phyloP scores from a whole-genome alignment of 2,329 filamentous ascomycete species.

The Colletotrichum neosansevieriae region DNA sequence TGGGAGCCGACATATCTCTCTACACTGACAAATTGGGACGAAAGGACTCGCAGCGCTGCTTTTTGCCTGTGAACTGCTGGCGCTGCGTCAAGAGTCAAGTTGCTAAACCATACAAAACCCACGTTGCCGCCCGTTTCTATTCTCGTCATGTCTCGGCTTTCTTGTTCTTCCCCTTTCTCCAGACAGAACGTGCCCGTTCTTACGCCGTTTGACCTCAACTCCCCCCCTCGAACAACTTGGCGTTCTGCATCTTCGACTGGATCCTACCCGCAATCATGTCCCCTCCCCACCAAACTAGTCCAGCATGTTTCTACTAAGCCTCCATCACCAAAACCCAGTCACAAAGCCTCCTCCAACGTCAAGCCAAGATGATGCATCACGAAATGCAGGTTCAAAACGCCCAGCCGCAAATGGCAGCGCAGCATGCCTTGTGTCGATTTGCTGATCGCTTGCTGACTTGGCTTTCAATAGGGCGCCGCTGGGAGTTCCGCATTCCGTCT shows the following conservation, averaged over 20 bases:
- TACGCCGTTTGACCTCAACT: slow-evolving; percentile 10
- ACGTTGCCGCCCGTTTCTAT: slow-evolving; percentile 23
- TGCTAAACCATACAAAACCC: slow-evolving; percentile 26
- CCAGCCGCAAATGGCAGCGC: no score
- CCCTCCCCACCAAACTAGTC: neutral
- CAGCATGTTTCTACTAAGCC: neutral
- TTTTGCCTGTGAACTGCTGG: neutral
- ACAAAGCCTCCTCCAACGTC: neutral
- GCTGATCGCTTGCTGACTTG: slow-evolving; percentile 27
- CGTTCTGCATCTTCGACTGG: slow-evolving; percentile 2
- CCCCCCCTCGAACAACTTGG: slow-evolving; percentile 9
- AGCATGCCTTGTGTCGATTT: slow-evolving; percentile 1
- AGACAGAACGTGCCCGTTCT: neutral
- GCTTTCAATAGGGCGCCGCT: slow-evolving; percentile 22
- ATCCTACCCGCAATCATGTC: neutral
- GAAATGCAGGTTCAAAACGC: neutral
- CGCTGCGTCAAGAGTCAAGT: neutral
- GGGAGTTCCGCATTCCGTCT: neutral
- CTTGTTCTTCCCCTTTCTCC: neutral
- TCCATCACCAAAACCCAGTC: slow-evolving; percentile 2
- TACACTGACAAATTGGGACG: slow-evolving; percentile 12
- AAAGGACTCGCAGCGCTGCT: neutral
- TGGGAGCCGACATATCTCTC: neutral
- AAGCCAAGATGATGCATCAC: slow-evolving; percentile 24
- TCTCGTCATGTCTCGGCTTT: slow-evolving; percentile 23